A percentile compares a stretch with the other conserved stretches of the same genome.
Evolutionary conservation across 805 yeast species (phyloP).

Genomic region (Sugiyamaella qingdaonensis): DNA sequence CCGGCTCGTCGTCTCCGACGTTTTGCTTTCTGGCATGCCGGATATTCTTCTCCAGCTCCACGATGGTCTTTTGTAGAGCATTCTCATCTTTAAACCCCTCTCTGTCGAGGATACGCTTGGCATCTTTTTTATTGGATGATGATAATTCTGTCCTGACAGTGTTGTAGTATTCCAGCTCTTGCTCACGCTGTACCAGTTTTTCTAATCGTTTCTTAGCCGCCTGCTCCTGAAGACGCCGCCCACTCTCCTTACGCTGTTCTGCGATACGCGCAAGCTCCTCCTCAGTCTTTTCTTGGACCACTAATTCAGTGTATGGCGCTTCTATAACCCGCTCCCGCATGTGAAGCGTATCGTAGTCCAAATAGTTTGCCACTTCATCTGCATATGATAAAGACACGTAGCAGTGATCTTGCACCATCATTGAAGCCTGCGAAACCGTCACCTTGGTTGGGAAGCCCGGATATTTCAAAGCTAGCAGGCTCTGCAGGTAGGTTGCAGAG

Average conservation of each 20-base stretch:
- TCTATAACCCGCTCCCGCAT: constrained; percentile 72
- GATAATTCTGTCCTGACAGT: constrained; percentile 49
- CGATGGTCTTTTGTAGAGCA: constrained; percentile 64
- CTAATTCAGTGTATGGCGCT: constrained; percentile 64
- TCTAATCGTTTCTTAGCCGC: constrained; percentile 82
- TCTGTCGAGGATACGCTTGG: constrained; percentile 51
- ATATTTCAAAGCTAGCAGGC: constrained; percentile 70
- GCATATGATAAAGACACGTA: constrained; percentile 68
- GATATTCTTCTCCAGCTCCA: constrained; percentile 62
- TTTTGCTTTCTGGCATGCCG: constrained; percentile 64
- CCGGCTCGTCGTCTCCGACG: constrained; percentile 40
- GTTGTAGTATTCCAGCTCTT: constrained; percentile 69
- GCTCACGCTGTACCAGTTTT: constrained; percentile 72
- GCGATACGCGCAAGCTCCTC: constrained; percentile 77
- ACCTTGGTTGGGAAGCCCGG: constrained; percentile 85
- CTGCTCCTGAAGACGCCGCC: constrained; percentile 85
- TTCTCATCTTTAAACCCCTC: constrained; percentile 77
- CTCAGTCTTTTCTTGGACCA: constrained; percentile 67
- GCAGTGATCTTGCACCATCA: constrained; percentile 70
- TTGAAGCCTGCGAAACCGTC: constrained; percentile 56
- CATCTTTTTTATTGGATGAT: constrained; percentile 44
- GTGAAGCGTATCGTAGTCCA: constrained; percentile 63
- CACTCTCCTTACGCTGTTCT: constrained; percentile 78
- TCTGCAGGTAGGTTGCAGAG: constrained; percentile 58
- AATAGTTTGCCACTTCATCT: constrained; percentile 51